Conservation (phyloP, 1,284 basidiomycete genomes). For the Ceratobasidium sp. region DNA sequence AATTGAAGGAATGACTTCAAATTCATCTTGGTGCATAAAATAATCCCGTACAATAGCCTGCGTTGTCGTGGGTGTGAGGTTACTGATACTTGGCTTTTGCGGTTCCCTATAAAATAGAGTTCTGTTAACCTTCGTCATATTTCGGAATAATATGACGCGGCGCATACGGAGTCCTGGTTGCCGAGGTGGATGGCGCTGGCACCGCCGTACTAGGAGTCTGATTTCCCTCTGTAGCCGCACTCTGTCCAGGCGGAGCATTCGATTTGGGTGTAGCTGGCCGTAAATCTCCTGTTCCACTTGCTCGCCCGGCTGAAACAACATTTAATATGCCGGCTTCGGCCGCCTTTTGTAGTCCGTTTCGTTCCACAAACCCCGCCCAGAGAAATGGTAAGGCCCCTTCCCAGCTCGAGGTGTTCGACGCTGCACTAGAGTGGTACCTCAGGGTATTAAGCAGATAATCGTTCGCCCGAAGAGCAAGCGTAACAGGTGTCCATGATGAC, state of each 20-base stretch:
- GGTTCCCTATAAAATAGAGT: background rate
- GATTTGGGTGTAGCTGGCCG: background rate
- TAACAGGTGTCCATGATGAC: background rate
- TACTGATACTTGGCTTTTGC: background rate
- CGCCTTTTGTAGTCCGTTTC: constrained; percentile 8
- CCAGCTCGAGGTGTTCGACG: background rate
- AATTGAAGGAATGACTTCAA: constrained; percentile 5
- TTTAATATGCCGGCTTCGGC: background rate
- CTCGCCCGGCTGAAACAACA: too few relatives aligned
- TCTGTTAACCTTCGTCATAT: background rate
- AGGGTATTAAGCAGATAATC: background rate
- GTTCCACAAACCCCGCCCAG: constrained; percentile 5
- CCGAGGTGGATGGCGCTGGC: background rate
- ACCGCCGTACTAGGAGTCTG: background rate
- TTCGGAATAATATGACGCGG: background rate
- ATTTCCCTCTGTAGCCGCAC: background rate
- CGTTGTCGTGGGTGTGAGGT: background rate
- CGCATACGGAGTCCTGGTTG: background rate
- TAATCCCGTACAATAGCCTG: background rate
- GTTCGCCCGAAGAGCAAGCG: constrained; percentile 11
- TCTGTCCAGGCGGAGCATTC: background rate
- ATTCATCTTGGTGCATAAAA: background rate
- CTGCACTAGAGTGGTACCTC: background rate
- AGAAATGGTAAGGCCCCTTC: background rate
- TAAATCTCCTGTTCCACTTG: too few relatives aligned